These are phyloP conservation scores for Thraustochytrium sp. DNA, from an alignment of 352 stramenopile species.

Conservation along the genomic window DNA sequence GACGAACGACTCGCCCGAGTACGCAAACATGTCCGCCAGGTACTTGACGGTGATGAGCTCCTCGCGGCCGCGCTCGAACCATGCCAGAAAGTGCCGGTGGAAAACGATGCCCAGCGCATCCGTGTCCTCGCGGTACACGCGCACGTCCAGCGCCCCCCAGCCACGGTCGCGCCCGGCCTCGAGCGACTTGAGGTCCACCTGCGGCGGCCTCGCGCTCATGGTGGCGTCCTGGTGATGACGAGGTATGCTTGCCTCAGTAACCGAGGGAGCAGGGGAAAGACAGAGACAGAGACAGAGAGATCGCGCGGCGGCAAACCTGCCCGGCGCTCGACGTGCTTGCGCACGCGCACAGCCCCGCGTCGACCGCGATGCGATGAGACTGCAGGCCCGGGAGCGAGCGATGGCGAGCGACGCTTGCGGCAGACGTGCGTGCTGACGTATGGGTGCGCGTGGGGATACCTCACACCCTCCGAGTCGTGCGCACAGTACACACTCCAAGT, in stretches of 20 bases:
- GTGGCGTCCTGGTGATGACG: background rate
- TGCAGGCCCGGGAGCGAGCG: too few species aligned
- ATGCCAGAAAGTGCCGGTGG: background rate
- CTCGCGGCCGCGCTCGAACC: background rate
- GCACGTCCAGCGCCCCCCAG: background rate
- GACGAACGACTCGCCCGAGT: background rate
- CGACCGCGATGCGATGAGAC: too few species aligned
- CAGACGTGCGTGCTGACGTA: too few species aligned
- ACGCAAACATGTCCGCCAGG: background rate
- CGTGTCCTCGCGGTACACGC: slow-evolving; percentile 4
- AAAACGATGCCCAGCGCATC: background rate
- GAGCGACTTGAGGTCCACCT: background rate
- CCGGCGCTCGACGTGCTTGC: too few species aligned
- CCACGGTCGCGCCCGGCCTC: background rate
- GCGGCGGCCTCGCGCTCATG: background rate
- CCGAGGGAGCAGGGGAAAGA: too few species aligned
- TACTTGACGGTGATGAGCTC: background rate
- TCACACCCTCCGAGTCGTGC: too few species aligned
- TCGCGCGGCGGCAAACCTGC: too few species aligned
- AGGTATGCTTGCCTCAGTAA: background rate
- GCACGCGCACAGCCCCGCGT: too few species aligned
- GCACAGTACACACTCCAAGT: too few species aligned
- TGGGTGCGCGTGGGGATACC: too few species aligned
- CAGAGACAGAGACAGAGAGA: too few species aligned
- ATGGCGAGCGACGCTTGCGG: too few species aligned